Evolutionary conservation across 1,284 basidiomycete genomes (phyloP), one percentile per base, ranked within the genome.

Genomic region (Abortiporus biennis): DNA sequence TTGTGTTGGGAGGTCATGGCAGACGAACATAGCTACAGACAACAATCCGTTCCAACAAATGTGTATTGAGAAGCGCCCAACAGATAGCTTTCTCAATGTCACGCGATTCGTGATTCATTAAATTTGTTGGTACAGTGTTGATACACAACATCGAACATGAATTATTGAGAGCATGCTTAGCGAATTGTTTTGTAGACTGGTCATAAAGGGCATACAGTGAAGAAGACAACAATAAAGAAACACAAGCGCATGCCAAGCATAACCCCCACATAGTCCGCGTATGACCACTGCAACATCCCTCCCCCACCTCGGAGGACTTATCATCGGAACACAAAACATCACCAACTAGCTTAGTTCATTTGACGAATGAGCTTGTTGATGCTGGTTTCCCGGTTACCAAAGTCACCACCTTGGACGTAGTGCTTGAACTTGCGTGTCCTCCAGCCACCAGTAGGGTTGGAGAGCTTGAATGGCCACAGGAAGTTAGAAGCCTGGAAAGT

Each of bases 401-500:
- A 87, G 76, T 98, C 94, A 72, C 94, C 93, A 61, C 91, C 91
- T 76, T 93, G 80, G 49, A 95, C 79, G 65, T 77, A 94, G 71
- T 90, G 86, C 72, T 85, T 92, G 85, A 98, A 95, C 76, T 99
- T 99, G 65, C 92, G 80, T 62, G 78, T 81, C 70, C 90, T 86
- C 93, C 92, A 99, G 59, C 96, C 96, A 56, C 96, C 95, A 58
- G 80, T 98, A 47, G 96, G 94, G 84, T 97, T 98, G 55, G 92
- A 96, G 50, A 99, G 87, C 71, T 99, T 98, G 84, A 99, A 98
- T 22, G 96, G 93, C 93, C 95, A 98, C 46, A 99, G 83, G 81
- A 94, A 92, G 74, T 92, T 92, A 56, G 88, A 82, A 47, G 85
- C 90, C 81, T 86, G 48, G 21, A 40, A n/a, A 46, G 41, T 30